Evolutionary conservation across 306 rosid species (phyloP), one percentile per base, ranked within the genome.

Genomic region (Hippophae gyantsensis): DNA sequence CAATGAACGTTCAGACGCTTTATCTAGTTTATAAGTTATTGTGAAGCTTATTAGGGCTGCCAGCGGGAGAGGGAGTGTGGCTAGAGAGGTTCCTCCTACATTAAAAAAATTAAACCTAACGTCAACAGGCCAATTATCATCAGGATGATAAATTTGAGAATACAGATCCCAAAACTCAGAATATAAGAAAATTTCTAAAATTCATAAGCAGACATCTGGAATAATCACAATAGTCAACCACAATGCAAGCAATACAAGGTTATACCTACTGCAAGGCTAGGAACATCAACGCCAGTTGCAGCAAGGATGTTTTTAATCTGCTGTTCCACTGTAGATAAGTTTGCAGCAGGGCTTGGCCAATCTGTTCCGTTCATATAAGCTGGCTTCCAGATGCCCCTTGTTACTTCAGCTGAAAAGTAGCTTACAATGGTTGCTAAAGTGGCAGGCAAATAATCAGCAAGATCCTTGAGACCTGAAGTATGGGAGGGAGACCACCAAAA

Each of bases 331-430:
- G 13, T 59, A 60, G 89, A 80, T 71, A 92, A 80, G 71, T 86
- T 92, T 65, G 86, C 89, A n/a, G 98, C 92, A 60, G 98, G 96
- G 82, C 93, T 92, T 48, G 96, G 98, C 98, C 98, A 92, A 77
- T 87, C 98, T 56, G 74, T 83, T 79, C 96, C 98, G 58, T 92
- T 87, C 98, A 92, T 92, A 65, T 59, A 74, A 67, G 78, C 95
- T 74, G 98, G 98, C 80, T 92, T 81, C 98, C 98, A 92, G 76
- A 87, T 75, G 68, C 95, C 98, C 60, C 96, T 77, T 38, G 95
- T 92, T 69, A 87, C 95, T 85, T 92, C 98, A 67, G 96, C 95
- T 47, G 95, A 83, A 69, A 87, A 78, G 77, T 83, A 92, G 83
- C 95, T 83, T 43, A 86, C 83, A 38, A 87, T 85, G 69, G 98